phyloP scores from a whole-genome alignment of 352 stramenopile genomes.

The Phytophthora macrochlamydospora region DNA sequence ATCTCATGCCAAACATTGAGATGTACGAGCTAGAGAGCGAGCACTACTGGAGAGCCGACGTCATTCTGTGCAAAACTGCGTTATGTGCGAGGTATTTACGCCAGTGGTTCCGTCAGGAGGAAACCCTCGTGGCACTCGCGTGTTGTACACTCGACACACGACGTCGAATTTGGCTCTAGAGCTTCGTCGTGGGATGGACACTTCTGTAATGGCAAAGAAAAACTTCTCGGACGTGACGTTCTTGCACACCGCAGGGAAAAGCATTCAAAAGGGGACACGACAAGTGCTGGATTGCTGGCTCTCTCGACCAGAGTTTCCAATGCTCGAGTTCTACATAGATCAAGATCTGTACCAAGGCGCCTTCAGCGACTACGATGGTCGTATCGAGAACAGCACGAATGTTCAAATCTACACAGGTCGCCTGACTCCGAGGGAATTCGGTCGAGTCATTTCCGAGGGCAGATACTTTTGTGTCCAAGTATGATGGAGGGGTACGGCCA shows the following conservation, averaged over 20 bases:
- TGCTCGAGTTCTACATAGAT: slow-evolving; percentile 46
- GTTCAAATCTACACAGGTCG: slow-evolving; percentile 32
- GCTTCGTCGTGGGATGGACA: slow-evolving; percentile 24
- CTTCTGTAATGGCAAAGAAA: slow-evolving; percentile 5
- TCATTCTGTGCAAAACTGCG: slow-evolving; percentile 47
- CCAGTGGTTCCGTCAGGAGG: slow-evolving; percentile 47
- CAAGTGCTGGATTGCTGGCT: slow-evolving; percentile 54
- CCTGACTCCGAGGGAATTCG: slow-evolving; percentile 33
- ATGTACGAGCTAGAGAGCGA: slow-evolving; percentile 47
- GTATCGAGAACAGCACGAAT: slow-evolving; percentile 20
- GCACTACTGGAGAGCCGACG: slow-evolving; percentile 41
- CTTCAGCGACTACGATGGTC: slow-evolving; percentile 24
- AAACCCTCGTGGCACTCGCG: slow-evolving; percentile 42
- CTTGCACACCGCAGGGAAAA: slow-evolving; percentile 38
- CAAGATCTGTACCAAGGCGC: slow-evolving; percentile 32
- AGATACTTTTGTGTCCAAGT: slow-evolving; percentile 57
- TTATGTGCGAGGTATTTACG: slow-evolving; percentile 35
- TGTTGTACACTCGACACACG: slow-evolving; percentile 61
- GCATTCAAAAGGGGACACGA: slow-evolving; percentile 38
- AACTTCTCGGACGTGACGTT: slow-evolving; percentile 36
- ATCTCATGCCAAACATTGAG: slow-evolving; percentile 48
- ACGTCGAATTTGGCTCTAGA: slow-evolving; percentile 37
- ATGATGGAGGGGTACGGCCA: slow-evolving; percentile 57
- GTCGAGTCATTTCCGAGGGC: slow-evolving; percentile 38
- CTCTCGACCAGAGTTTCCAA: slow-evolving; percentile 37